phyloP scores from a whole-genome alignment of 176 grass and related monocot species.

The Bonia amplexicaulis region DNA sequence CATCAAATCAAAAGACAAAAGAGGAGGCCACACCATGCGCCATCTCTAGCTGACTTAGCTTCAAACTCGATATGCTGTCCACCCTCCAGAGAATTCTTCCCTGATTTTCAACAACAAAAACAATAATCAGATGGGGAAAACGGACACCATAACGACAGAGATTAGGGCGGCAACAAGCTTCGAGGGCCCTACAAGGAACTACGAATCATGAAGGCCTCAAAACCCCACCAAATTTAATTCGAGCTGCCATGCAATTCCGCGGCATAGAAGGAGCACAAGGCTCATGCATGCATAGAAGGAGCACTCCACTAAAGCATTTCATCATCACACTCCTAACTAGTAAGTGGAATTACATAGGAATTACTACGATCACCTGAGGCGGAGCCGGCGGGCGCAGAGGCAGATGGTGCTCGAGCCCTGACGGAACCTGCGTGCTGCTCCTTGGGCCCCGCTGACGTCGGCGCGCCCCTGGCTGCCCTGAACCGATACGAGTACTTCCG shows the following conservation, averaged over 20 bases:
- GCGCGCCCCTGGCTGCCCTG: slow-evolving; percentile 36
- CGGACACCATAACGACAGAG: neutral
- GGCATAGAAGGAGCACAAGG: too few species aligned
- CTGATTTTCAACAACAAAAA: slow-evolving; percentile 21
- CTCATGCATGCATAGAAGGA: neutral
- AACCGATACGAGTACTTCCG: slow-evolving; percentile 84
- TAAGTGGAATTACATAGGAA: neutral
- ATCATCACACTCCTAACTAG: neutral
- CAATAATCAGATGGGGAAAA: neutral
- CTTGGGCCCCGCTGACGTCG: slow-evolving; percentile 24
- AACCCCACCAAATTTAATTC: neutral
- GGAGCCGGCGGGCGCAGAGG: slow-evolving; percentile 23
- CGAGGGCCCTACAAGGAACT: too few species aligned
- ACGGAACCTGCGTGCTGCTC: slow-evolving; percentile 35
- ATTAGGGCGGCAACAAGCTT: neutral
- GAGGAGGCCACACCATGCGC: slow-evolving; percentile 49
- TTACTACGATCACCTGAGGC: slow-evolving; percentile 47
- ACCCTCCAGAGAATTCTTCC: slow-evolving; percentile 44
- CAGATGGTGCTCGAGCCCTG: slow-evolving; percentile 25
- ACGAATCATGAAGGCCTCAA: neutral
- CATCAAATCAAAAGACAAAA: neutral
- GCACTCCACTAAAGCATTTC: neutral
- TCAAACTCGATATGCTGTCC: slow-evolving; percentile 55
- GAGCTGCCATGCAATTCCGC: neutral
- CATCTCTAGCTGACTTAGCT: slow-evolving; percentile 84